Evolutionary conservation across 1,139 yeast species (phyloP).

Genomic region (Debaryomycetaceae sp.): DNA sequence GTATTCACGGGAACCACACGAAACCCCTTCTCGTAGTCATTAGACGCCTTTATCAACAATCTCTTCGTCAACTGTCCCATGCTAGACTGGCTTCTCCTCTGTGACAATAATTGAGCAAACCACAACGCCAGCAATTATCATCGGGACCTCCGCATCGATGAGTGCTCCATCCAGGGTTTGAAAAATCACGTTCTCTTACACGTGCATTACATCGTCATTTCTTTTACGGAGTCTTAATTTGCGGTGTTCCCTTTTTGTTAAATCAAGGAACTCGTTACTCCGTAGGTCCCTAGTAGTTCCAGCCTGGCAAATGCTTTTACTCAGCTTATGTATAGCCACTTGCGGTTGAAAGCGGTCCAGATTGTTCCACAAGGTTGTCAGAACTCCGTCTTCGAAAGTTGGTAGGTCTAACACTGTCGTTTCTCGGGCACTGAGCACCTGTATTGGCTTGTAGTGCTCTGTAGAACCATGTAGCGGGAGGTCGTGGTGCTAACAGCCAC

Average conservation of each 20-base stretch:
- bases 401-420: too few relatives aligned
- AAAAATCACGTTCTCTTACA: background rate
- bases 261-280: background rate
- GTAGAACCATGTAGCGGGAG: too few relatives aligned
- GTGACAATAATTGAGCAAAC: too few relatives aligned
- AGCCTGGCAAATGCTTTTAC: too few relatives aligned
- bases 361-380: too few relatives aligned
- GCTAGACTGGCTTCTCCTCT: background rate
- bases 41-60: conserved; percentile 33
- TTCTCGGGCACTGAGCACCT: too few relatives aligned
- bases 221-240: background rate
- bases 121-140: too few relatives aligned
- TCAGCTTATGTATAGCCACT: too few relatives aligned
- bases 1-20: conserved; percentile 46
- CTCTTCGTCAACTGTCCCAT: conserved; percentile 17
- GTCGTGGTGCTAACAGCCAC: too few relatives aligned
- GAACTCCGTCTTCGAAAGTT: too few relatives aligned
- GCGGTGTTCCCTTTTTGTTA: background rate
- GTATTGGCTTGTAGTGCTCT: too few relatives aligned
- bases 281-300: background rate
- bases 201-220: background rate
- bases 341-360: too few relatives aligned
- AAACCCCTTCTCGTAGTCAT: conserved; percentile 23
- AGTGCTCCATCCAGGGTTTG: background rate
- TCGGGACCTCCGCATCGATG: conserved; percentile 16